These are phyloP conservation scores for Suhomyces sp. DNA, from an alignment of 805 yeast species.

Conservation along the genomic window DNA sequence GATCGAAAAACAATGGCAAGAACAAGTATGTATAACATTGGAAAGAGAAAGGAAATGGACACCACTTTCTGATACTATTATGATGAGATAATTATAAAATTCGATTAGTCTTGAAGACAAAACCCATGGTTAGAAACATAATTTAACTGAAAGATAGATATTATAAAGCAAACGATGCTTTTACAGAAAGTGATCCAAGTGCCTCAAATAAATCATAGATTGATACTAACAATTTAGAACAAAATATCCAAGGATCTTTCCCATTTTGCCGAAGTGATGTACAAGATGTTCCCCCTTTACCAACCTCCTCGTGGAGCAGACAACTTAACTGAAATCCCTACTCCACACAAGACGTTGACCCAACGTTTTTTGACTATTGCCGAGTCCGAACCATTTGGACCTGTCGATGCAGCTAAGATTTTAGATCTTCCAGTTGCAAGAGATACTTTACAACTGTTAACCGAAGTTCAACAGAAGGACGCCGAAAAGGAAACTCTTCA, in stretches of 20 bases:
- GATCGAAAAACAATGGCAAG: conserved; percentile 62
- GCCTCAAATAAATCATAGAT: too few relatives aligned
- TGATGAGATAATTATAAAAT: conserved; percentile 47
- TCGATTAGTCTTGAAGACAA: conserved; percentile 85
- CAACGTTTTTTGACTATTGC: conserved; percentile 87
- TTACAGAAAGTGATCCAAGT: too few relatives aligned
- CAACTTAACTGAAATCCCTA: conserved; percentile 90
- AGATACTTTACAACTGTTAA: conserved; percentile 66
- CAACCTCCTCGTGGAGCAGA: conserved; percentile 48
- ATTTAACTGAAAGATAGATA: conserved; percentile 6
- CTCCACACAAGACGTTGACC: conserved; percentile 76
- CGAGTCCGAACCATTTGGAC: conserved; percentile 94
- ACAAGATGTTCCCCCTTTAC: conserved; percentile 79
- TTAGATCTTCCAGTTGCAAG: conserved; percentile 87
- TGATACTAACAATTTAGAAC: conserved; percentile 14
- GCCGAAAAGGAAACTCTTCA: conserved; percentile 28
- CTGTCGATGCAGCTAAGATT: conserved; percentile 87
- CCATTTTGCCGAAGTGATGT: conserved; percentile 61
- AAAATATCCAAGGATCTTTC: conserved; percentile 46
- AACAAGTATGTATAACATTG: conserved; percentile 54
- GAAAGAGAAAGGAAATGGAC: too few relatives aligned
- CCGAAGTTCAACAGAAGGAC: conserved; percentile 55
- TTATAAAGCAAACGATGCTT: too few relatives aligned
- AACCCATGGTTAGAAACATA: conserved; percentile 49
- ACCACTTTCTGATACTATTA: conserved; percentile 6